These are phyloP conservation scores for Xerocomus minutiporus DNA, from an alignment of 1,284 basidiomycete species.

Conservation along the genomic window DNA sequence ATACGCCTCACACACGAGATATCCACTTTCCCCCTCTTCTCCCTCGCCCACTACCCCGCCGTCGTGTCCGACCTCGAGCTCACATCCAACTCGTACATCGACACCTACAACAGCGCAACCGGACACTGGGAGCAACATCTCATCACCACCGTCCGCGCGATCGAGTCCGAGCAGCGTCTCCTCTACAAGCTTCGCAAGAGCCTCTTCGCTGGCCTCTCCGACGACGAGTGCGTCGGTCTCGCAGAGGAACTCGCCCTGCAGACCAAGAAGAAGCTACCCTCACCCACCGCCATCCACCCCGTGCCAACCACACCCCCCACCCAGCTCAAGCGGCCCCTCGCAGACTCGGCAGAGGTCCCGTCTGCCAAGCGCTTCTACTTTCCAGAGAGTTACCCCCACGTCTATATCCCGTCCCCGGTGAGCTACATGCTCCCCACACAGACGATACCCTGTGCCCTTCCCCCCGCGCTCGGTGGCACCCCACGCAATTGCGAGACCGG, in stretches of 20 bases:
- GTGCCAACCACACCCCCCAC: conserved; percentile 1
- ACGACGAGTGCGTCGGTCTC: conserved; percentile 54
- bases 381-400: conserved; percentile 27
- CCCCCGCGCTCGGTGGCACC: conserved; percentile 16
- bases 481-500: conserved; percentile 14
- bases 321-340: conserved; percentile 23
- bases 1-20: conserved; percentile 57
- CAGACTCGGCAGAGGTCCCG: conserved; percentile 24
- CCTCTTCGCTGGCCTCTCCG: conserved; percentile 51
- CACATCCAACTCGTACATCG: conserved; percentile 48
- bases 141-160: conserved; percentile 40
- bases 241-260: conserved; percentile 51
- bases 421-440: conserved; percentile 29
- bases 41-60: conserved; percentile 47
- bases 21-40: conserved; percentile 60
- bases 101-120: conserved; percentile 51
- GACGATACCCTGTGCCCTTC: conserved; percentile 26
- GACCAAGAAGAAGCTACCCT: conserved; percentile 21
- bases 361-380: conserved; percentile 29
- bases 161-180: conserved; percentile 46
- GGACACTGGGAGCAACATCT: conserved; percentile 56
- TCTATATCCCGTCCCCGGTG: conserved; percentile 32
- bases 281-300: neutral
- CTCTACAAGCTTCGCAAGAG: conserved; percentile 56
- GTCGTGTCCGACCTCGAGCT: conserved; percentile 53